Evolutionary conservation across 2,329 filamentous ascomycete genomes (phyloP).

Genomic region (Colletotrichum paranaense): DNA sequence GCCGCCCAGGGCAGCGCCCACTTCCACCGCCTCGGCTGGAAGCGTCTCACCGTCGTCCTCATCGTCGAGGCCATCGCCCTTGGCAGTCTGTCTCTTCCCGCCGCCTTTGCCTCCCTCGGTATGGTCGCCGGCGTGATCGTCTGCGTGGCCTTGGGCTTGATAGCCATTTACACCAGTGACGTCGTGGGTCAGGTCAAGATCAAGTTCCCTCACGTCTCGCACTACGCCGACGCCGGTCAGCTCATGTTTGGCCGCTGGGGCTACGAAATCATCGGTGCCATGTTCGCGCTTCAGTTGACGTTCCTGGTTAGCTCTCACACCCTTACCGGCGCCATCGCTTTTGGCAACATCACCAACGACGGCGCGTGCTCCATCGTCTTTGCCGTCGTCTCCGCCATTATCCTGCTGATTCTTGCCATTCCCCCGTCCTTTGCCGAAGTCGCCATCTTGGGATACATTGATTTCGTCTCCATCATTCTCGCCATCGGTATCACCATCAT

Average conservation of each 20-base stretch:
- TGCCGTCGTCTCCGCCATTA: slow-evolving; percentile 56
- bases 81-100: slow-evolving; percentile 62
- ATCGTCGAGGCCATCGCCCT: slow-evolving; percentile 69
- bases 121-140: slow-evolving; percentile 58
- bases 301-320: slow-evolving; percentile 80
- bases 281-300: slow-evolving; percentile 72
- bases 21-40: slow-evolving; percentile 67
- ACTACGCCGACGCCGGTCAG: slow-evolving; percentile 75
- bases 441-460: slow-evolving; percentile 61
- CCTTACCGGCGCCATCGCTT: slow-evolving; percentile 76
- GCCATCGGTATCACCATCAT: slow-evolving; percentile 76
- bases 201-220: slow-evolving; percentile 66
- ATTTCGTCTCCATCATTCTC: slow-evolving; percentile 71
- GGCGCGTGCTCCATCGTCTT: slow-evolving; percentile 59
- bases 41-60: slow-evolving; percentile 65
- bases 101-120: slow-evolving; percentile 63
- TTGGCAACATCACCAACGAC: slow-evolving; percentile 72
- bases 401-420: slow-evolving; percentile 57
- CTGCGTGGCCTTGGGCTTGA: slow-evolving; percentile 45
- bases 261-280: slow-evolving; percentile 70
- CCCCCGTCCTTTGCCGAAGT: slow-evolving; percentile 61
- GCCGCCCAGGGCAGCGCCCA: slow-evolving; percentile 56
- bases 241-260: slow-evolving; percentile 70
- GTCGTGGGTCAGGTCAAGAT: slow-evolving; percentile 58
- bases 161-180: slow-evolving; percentile 54